Evolutionary conservation across 768 basidiomycete genomes (phyloP), one percentile per base, ranked within the genome.

Genomic region (Amanita molliuscula): DNA sequence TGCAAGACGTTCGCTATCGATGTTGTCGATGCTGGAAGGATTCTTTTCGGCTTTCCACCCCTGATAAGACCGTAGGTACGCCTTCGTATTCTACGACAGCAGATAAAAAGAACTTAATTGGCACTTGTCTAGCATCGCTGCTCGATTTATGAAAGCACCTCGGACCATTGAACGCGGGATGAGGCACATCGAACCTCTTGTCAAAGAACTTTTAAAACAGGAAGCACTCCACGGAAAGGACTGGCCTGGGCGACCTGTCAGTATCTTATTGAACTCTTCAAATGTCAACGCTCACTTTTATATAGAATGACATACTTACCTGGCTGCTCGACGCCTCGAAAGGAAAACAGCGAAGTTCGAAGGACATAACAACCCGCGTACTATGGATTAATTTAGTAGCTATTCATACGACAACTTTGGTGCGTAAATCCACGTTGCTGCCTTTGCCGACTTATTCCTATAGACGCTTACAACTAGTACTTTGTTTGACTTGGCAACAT

Each of bases 291-390:
- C 28, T 26, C 25, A 16, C 20, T 18, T 16, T 33, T 15, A 43
- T 31, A 40, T n/a, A 76, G 76, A 67, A 69, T 46, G 75, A 77
- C 50, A 52, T 76, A 20, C 61, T 77, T 0, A 63, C 67, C 15
- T 79, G 74, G 74, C 59, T 76, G 9, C 62, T 77, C 34, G 72
- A 72, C 11, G 42, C 26, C 40, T 60, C 58, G 5, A 70, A 72
- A 0, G 54, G 59, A 4, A 61, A 61, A 5, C 61, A 64, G 31
- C 54, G 57, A 16, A 61, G 53, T 6, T 48, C 61, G 0, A 49
- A 58, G 16, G 61, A 67, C 25, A 54, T 74, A 7, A 62, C 65
- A 1, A 54, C 54, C 0, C 62, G 67, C 16, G 52, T 76, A 6
- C 56, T 77, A 8, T 51, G 63, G 6, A 53, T 72, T 28, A 72